phyloP scores from a whole-genome alignment of 2,329 filamentous ascomycete genomes.

The Ascochyta clinopodiicola region DNA sequence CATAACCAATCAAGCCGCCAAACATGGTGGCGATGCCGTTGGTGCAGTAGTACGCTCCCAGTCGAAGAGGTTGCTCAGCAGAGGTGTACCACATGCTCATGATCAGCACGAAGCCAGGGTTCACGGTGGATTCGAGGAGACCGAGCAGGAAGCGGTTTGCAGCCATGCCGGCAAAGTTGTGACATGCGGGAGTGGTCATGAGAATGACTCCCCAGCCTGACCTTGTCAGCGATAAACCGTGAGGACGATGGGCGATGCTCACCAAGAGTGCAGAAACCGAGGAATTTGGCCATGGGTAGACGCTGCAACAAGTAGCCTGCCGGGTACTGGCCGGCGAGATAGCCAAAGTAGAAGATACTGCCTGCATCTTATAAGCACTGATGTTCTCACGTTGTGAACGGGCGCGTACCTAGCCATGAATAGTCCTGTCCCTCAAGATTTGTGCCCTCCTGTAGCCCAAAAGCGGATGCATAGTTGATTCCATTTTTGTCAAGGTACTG shows the following conservation, averaged over 20 bases:
- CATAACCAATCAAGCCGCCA: slow-evolving; percentile 64
- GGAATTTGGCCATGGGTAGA: slow-evolving; percentile 55
- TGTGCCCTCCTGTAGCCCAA: slow-evolving; percentile 56
- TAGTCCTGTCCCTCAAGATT: slow-evolving; percentile 47
- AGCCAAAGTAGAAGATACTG: slow-evolving; percentile 60
- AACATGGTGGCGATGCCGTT: slow-evolving; percentile 63
- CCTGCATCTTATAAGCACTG: slow-evolving; percentile 21
- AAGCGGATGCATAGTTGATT: slow-evolving; percentile 60
- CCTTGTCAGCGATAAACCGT: not conserved
- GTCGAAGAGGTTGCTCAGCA: slow-evolving; percentile 66
- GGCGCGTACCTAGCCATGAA: slow-evolving; percentile 22
- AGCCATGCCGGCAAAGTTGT: slow-evolving; percentile 49
- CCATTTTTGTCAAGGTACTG: slow-evolving; percentile 56
- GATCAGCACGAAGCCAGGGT: slow-evolving; percentile 67
- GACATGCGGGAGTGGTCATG: slow-evolving; percentile 51
- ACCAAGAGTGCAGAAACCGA: slow-evolving; percentile 51
- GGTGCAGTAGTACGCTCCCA: slow-evolving; percentile 51
- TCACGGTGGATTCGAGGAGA: slow-evolving; percentile 55
- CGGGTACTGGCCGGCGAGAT: slow-evolving; percentile 55
- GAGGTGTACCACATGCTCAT: slow-evolving; percentile 72
- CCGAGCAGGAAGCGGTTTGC: slow-evolving; percentile 58
- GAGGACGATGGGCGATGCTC: not conserved
- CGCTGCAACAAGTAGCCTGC: slow-evolving; percentile 54
- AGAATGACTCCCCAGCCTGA: slow-evolving; percentile 50
- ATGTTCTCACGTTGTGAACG: not conserved